Evolutionary conservation across 1,284 basidiomycete species (phyloP), one percentile per base, ranked within the genome.

Genomic region (Mixia osmundae): DNA sequence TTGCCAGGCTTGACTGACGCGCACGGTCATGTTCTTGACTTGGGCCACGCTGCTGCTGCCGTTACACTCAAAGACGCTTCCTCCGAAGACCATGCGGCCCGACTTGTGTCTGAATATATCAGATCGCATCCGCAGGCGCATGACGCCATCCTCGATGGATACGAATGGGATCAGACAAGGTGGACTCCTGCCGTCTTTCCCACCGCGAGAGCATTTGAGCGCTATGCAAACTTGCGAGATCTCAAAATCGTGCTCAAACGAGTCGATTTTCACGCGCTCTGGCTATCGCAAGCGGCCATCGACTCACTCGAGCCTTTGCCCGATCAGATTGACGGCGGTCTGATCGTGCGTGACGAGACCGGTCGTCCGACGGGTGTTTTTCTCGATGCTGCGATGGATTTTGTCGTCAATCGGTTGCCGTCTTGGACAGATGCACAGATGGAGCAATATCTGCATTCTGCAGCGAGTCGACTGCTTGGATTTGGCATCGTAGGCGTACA

Each of bases 131-230:
- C 70, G 1, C 64, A 69, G 30, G 50, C 72, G n/a, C 51, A 62
- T 2, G 51, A 60, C 1, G 62, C 71, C 40, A 60, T 79, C 79
- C 68, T 91, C 37, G 61, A 72, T 47, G 85, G 80, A 3, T 68
- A 76, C 60, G 85, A 83, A 4, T 94, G 85, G 83, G 79, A 94
- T 52, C 83, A 94, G 55, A 89, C 76, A 4, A 45, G 54, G 3
- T 67, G 57, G 53, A 42, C 64, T 1, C 66, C 29, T 2, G 58
- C 65, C 19, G 54, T 63, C 20, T 87, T 83, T 49, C 83, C 85
- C 1, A 74, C 67, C 18, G 74, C 77, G 1, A 20, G 44, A 34
- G n/a, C 14, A 25, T 9, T 16, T 10, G 2, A 15, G 11, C 31
- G 32, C 24, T 25, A 14, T 4, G 26, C 23, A 11, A 9, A 20